Conservation (phyloP, 1,284 basidiomycete species). For the Inonotus obliquus region DNA sequence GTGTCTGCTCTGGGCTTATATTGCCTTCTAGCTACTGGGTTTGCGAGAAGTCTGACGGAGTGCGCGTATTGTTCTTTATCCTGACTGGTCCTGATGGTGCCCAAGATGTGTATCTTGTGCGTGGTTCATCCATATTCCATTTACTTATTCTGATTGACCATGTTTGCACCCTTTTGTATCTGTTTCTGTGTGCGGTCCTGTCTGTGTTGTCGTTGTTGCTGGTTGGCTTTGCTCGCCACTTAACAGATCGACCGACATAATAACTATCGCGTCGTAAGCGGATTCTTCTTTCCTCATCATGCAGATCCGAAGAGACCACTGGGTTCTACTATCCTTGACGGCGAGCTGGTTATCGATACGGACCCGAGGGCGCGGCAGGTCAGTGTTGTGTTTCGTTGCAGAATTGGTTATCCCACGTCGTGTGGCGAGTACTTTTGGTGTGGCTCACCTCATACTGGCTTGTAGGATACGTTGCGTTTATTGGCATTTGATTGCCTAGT, state of each 20-base stretch:
- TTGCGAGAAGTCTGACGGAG: conserved; percentile 98
- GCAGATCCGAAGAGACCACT: conserved; percentile 62
- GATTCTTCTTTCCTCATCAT: conserved; percentile 87
- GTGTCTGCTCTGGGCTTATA: not conserved
- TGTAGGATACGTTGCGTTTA: conserved; percentile 73
- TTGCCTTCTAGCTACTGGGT: conserved; percentile 83
- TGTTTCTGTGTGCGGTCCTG: not conserved
- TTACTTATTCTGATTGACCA: not conserved
- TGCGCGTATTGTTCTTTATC: conserved; percentile 87
- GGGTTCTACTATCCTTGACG: conserved; percentile 84
- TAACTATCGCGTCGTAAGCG: conserved; percentile 68
- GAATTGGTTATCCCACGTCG: conserved; percentile 2
- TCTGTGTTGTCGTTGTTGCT: not conserved
- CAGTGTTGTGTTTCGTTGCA: conserved; percentile 30
- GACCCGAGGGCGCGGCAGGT: conserved; percentile 72
- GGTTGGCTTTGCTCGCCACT: not conserved
- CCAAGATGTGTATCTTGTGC: conserved; percentile 81
- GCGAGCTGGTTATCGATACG: conserved; percentile 90
- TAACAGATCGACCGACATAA: conserved; percentile 95
- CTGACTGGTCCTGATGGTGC: conserved; percentile 61
- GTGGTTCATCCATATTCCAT: conserved; percentile 25
- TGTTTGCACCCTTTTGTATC: not conserved
- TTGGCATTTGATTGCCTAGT: conserved; percentile 95
- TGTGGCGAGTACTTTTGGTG: no score
- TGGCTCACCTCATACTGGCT: not conserved